Base-by-base conservation (phyloP, 73 alveolate genomes). In the Effrenium voratum region DNA sequence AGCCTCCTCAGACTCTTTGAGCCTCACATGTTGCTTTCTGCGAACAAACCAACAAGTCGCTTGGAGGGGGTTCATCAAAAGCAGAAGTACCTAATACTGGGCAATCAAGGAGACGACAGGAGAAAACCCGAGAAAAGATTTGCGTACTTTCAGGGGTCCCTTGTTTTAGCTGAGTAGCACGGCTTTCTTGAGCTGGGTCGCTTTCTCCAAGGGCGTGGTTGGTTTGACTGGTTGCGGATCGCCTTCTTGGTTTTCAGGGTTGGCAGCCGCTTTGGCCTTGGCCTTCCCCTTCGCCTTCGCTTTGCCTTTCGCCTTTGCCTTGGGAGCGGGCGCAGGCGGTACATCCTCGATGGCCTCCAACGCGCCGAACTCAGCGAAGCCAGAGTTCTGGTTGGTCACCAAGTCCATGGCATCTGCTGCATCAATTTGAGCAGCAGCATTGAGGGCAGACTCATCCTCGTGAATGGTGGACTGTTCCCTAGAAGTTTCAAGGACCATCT, bases 1-100 rank as follows among this genome's bases (percentile, higher is more conserved):
- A 5, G 90, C 90, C 5, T 46, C 90, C 32, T 79, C 90, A 2
- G 90, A 63, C n/a, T 79, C 90, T 30, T 79, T 79, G 46, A 79
- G 26, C 90, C 90, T 79, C 28, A 24, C 44, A 6, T 12, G 34
- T 5, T 34, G 26, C 38, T 3, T 52, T 52, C 47, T 30, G 26
- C 49, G 36, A 32, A 60, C 34, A 13, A 38, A 38, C 30, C 6
- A 22, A 22, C 4, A 22, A 60, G 34, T 60, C 36, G 45, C 36
- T 4, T 12, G 30, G 82, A 47, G 28, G 45, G 82, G 36, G 2
- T 47, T 6, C 5, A 5, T 34, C 36, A 32, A n/a, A 70, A 16
- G 59, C 77, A 63, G 5, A 8, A 22, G 12, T 36, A 24, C 77
- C 77, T 15, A 63, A 8, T 5, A 5, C 12, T 5, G 26, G 36